These are phyloP conservation scores for Candida nitratophila DNA, from an alignment of 805 yeast species.

Conservation along the genomic window DNA sequence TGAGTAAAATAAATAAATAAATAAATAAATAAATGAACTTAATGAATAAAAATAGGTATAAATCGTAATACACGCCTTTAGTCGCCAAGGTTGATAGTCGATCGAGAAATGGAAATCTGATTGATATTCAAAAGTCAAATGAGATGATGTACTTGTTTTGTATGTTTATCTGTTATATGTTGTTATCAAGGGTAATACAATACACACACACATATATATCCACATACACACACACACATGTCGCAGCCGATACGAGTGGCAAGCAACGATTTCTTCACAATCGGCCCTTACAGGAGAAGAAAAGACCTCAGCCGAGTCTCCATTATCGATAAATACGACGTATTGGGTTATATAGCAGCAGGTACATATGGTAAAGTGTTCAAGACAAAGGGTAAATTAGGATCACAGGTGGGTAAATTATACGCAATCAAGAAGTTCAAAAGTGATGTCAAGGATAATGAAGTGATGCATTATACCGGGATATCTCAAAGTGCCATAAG, in stretches of 20 bases:
- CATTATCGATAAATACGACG: conserved; percentile 79
- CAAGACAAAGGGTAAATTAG: conserved; percentile 58
- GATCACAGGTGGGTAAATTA: conserved; percentile 22
- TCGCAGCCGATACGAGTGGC: conserved; percentile 47
- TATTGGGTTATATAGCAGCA: conserved; percentile 94
- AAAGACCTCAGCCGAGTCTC: conserved; percentile 61
- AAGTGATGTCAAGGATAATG: conserved; percentile 82
- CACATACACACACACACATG: no score
- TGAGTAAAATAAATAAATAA: no score
- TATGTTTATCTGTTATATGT: no score
- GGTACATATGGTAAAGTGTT: conserved; percentile 96
- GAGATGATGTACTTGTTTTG: no score
- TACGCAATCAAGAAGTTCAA: conserved; percentile 95
- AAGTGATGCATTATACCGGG: conserved; percentile 84
- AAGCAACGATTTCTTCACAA: conserved; percentile 43
- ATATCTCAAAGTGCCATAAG: conserved; percentile 93
- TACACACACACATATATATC: no score
- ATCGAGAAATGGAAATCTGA: no score
- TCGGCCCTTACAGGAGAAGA: conserved; percentile 53
- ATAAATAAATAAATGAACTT: no score
- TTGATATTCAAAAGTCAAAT: no score
- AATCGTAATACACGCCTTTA: no score
- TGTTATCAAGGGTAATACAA: no score
- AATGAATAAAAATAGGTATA: no score
- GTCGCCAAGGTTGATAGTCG: no score